These are phyloP conservation scores for Entomortierella lignicola DNA, from an alignment of 192 early-diverging fungal genomes.

Conservation along the genomic window DNA sequence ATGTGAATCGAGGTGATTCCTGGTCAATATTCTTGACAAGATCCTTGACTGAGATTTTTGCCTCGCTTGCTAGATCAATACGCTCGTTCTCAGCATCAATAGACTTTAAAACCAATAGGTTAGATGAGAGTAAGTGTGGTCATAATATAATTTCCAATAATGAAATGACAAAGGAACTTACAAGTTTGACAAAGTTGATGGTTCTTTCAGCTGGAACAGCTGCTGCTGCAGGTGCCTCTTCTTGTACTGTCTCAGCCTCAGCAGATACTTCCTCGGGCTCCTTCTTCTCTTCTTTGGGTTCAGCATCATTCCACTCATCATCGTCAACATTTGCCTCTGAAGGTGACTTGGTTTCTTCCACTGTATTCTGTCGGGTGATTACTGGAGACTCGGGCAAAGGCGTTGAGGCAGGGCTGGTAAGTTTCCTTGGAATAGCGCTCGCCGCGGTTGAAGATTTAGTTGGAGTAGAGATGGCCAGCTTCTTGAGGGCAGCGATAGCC, in stretches of 20 bases:
- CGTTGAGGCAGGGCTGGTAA: conserved; percentile 41
- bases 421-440: conserved; percentile 23
- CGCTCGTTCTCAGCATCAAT: conserved; percentile 65
- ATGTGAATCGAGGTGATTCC: conserved; percentile 80
- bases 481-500: conserved; percentile 69
- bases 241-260: neutral
- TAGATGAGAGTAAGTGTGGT: neutral
- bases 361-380: conserved; percentile 18
- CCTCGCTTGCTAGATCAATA: conserved; percentile 61
- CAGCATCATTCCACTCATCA: conserved; percentile 44
- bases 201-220: conserved; percentile 33
- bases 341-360: neutral
- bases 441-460: neutral
- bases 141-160: too few relatives aligned
- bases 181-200: conserved; percentile 73
- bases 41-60: conserved; percentile 59
- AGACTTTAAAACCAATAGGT: conserved; percentile 17
- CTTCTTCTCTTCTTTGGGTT: conserved; percentile 15
- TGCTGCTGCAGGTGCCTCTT: conserved; percentile 3
- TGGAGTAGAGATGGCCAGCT: conserved; percentile 55
- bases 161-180: conserved; percentile 18
- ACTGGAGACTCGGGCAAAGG: conserved; percentile 44
- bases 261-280: conserved; percentile 8
- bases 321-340: conserved; percentile 21
- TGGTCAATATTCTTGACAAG: conserved; percentile 63